Evolutionary conservation across 2,329 filamentous ascomycete genomes (phyloP).

Genomic region (Aspergillus pseudoterreus): DNA sequence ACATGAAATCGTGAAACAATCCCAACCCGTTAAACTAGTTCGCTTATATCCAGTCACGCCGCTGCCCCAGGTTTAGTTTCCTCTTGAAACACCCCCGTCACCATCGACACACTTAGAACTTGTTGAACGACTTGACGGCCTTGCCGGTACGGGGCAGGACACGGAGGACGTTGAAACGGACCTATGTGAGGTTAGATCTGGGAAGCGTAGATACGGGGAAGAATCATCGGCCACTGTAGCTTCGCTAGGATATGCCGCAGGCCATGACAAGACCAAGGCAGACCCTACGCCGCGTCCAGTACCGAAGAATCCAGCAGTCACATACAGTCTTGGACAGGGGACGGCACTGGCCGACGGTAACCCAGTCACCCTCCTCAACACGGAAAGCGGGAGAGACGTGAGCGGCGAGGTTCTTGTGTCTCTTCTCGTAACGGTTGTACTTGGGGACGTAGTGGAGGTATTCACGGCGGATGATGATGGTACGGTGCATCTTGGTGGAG

Average conservation of each 20-base stretch:
- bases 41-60: conserved; percentile 37
- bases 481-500: conserved; percentile 99
- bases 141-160: conserved; percentile 97
- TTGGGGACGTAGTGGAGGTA: conserved; percentile 99
- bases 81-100: conserved; percentile 27
- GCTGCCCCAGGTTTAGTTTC: conserved; percentile 32
- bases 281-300: background rate
- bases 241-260: too few species aligned
- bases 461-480: conserved; percentile 97
- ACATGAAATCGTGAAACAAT: conserved; percentile 40
- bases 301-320: conserved; percentile 26
- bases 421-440: conserved; percentile 99
- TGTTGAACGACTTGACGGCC: conserved; percentile 94
- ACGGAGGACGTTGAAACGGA: conserved; percentile 99
- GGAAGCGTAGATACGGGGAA: background rate
- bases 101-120: conserved; percentile 71
- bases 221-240: background rate
- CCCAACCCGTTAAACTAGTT: conserved; percentile 34
- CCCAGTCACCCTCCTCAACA: conserved; percentile 99
- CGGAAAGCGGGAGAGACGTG: conserved; percentile 99
- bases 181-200: conserved; percentile 50
- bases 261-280: background rate
- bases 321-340: conserved; percentile 99
- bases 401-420: conserved; percentile 99
- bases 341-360: conserved; percentile 99